A percentile compares a stretch with the other conserved stretches of the same genome.
These are phyloP conservation scores for Iris pallida DNA, from an alignment of 116 monocot species.

Conservation along the genomic window DNA sequence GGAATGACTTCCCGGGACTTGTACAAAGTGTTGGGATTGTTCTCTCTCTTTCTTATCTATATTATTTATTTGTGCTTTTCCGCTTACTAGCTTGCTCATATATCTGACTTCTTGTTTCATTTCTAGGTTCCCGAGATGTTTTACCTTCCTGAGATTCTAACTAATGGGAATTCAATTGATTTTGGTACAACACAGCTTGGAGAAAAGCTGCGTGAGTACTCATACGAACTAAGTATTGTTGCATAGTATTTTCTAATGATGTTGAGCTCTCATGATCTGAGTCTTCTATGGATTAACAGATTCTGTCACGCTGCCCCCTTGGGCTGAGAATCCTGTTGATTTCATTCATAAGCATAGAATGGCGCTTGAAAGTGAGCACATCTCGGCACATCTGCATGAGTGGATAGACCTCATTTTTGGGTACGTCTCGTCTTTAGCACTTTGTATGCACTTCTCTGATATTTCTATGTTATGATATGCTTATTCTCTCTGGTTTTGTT, in stretches of 20 bases:
- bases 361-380: slow-evolving; percentile 97
- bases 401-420: slow-evolving; percentile 99
- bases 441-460: background rate
- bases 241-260: background rate
- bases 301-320: slow-evolving; percentile 84
- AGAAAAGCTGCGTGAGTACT: slow-evolving; percentile 67
- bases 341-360: slow-evolving; percentile 93
- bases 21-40: too few relatives aligned
- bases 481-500: background rate
- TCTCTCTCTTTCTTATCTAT: too few relatives aligned
- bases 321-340: slow-evolving; percentile 85
- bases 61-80: too few relatives aligned
- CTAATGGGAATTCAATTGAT: slow-evolving; percentile 73
- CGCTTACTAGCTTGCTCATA: too few relatives aligned
- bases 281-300: slow-evolving; percentile 36
- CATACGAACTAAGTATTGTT: background rate
- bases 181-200: slow-evolving; percentile 97
- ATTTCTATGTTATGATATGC: background rate
- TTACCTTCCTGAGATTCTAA: slow-evolving; percentile 91
- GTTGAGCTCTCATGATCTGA: background rate
- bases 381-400: slow-evolving; percentile 93
- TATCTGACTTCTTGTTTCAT: too few relatives aligned
- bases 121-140: slow-evolving; percentile 93
- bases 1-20: too few relatives aligned
- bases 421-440: slow-evolving; percentile 27